These are phyloP conservation scores for Pseudocercospora vitis DNA, from an alignment of 2,329 filamentous ascomycete genomes.

Conservation along the genomic window DNA sequence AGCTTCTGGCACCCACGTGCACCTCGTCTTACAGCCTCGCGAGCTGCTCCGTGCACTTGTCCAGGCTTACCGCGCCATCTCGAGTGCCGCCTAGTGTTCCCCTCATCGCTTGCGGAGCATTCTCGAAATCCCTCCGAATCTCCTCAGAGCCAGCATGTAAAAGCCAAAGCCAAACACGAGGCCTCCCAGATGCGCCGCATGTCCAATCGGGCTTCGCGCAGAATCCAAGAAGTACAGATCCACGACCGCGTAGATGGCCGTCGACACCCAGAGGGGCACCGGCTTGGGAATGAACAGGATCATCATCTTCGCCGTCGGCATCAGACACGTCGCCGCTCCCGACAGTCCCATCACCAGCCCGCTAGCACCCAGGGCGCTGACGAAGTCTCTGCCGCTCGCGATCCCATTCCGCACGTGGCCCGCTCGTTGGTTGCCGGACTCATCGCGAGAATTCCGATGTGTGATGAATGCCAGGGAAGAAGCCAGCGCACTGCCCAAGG, in stretches of 20 bases:
- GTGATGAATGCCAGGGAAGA: conserved; percentile 29
- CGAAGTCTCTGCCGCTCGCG: not conserved
- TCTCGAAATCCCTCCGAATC: conserved; percentile 30
- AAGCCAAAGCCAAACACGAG: conserved; percentile 41
- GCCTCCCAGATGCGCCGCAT: conserved; percentile 50
- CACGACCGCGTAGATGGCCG: conserved; percentile 39
- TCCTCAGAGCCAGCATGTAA: conserved; percentile 32
- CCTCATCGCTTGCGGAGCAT: no score
- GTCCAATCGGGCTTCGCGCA: conserved; percentile 35
- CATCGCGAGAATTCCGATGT: conserved; percentile 12
- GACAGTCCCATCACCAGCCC: conserved; percentile 45
- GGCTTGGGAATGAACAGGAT: conserved; percentile 42
- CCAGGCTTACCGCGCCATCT: no score
- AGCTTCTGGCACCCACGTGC: no score
- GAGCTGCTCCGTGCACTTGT: no score
- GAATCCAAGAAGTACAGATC: conserved; percentile 44
- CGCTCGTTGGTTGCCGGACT: not conserved
- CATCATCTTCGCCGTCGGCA: conserved; percentile 37
- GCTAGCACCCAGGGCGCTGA: conserved; percentile 41
- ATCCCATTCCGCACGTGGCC: not conserved
- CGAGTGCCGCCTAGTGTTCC: no score
- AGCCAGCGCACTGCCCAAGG: conserved; percentile 30
- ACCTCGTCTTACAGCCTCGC: no score
- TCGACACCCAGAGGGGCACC: conserved; percentile 43
- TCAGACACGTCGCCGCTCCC: conserved; percentile 42